phyloP scores from a whole-genome alignment of 257 asterid species.

The Nicotiana tabacum region DNA sequence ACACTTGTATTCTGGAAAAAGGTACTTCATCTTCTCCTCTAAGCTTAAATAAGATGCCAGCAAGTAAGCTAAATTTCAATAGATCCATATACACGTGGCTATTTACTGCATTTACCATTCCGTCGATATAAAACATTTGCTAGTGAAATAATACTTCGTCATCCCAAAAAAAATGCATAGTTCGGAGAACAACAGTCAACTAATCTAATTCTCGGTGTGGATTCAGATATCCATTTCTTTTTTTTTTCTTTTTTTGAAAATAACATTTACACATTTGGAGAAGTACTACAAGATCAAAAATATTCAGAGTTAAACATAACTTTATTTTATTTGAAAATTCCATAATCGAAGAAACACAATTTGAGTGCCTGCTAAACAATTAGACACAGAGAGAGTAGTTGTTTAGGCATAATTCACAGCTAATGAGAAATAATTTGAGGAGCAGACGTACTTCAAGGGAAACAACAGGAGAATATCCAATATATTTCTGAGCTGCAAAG shows the following conservation, averaged over 20 bases:
- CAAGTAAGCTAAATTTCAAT: background rate
- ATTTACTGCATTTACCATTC: background rate
- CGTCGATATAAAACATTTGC: background rate
- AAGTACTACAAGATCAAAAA: background rate
- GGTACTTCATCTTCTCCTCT: background rate
- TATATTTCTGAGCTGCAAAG: slow-evolving; percentile 62
- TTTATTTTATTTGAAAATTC: background rate
- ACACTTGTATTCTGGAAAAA: background rate
- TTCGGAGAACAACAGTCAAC: background rate
- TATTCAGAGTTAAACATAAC: background rate
- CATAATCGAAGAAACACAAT: background rate
- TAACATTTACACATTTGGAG: background rate
- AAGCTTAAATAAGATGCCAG: background rate
- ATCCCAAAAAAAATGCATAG: background rate
- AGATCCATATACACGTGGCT: background rate
- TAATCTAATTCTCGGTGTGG: background rate
- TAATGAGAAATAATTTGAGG: background rate
- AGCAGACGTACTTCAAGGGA: slow-evolving; percentile 49
- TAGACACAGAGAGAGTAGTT: background rate
- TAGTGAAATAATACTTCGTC: background rate
- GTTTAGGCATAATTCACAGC: background rate
- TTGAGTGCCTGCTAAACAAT: background rate
- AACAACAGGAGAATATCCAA: slow-evolving; percentile 70
- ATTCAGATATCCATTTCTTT: background rate
- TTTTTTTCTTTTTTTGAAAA: background rate